Evolutionary conservation across 768 basidiomycete species (phyloP).

Genomic region (Tubosaeta brunneosetosa): DNA sequence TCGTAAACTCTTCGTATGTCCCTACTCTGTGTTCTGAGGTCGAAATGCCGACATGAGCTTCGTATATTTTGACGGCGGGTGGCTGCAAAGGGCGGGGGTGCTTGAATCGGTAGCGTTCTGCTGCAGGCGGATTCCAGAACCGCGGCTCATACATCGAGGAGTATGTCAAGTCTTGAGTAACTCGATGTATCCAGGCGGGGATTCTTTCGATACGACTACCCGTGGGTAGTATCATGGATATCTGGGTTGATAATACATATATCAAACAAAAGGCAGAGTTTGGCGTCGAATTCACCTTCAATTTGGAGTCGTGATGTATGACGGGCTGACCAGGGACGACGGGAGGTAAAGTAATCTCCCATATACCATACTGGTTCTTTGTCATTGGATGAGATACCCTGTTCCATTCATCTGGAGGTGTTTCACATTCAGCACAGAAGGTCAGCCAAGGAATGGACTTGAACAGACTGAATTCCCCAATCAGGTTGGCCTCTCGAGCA

Average conservation of each 20-base stretch:
- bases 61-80: constrained; percentile 76
- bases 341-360: constrained; percentile 78
- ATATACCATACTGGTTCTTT: constrained; percentile 81
- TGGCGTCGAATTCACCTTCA: constrained; percentile 61
- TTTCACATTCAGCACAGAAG: constrained; percentile 6
- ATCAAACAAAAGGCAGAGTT: background rate
- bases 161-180: constrained; percentile 86
- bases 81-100: constrained; percentile 66
- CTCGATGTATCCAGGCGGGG: constrained; percentile 91
- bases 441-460: background rate
- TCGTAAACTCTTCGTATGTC: constrained; percentile 93
- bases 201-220: constrained; percentile 85
- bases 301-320: constrained; percentile 91
- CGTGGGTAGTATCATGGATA: constrained; percentile 82
- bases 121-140: constrained; percentile 94
- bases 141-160: constrained; percentile 94
- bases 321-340: constrained; percentile 62
- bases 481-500: constrained; percentile 73
- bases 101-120: constrained; percentile 76
- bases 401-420: constrained; percentile 74
- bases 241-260: constrained; percentile 41
- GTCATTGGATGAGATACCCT: constrained; percentile 82
- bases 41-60: constrained; percentile 97
- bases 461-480: constrained; percentile 93
- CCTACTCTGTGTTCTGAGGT: constrained; percentile 84